Evolutionary conservation across 306 rosid genomes (phyloP).

Genomic region (Lagenaria siceraria): DNA sequence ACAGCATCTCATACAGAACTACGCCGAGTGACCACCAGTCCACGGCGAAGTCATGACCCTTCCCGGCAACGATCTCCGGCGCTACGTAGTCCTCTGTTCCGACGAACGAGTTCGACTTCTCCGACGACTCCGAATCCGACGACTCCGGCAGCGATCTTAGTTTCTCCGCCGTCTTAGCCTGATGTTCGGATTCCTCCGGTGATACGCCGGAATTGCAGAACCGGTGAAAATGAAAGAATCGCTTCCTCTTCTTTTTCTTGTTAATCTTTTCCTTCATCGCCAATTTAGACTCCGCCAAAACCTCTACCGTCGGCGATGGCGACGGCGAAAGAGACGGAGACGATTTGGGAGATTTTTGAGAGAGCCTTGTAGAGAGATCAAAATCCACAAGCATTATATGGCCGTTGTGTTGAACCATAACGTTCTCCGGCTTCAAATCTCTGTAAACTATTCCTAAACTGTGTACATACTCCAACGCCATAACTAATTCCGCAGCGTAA

Average conservation of each 20-base stretch:
- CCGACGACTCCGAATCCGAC: slow-evolving; percentile 34
- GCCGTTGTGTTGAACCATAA: slow-evolving; percentile 73
- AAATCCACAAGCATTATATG: slow-evolving; percentile 93
- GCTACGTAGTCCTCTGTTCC: slow-evolving; percentile 97
- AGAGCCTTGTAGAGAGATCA: slow-evolving; percentile 59
- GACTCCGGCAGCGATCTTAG: background rate
- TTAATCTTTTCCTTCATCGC: background rate
- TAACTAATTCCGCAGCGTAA: slow-evolving; percentile 77
- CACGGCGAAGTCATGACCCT: slow-evolving; percentile 64
- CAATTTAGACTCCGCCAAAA: slow-evolving; percentile 15
- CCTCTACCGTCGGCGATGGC: background rate
- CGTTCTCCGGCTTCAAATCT: slow-evolving; percentile 86
- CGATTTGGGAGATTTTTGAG: slow-evolving; percentile 25
- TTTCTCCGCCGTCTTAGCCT: background rate
- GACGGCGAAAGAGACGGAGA: background rate
- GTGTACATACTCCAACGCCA: slow-evolving; percentile 70
- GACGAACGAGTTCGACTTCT: slow-evolving; percentile 78
- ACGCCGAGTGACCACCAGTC: slow-evolving; percentile 96
- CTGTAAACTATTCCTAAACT: slow-evolving; percentile 64
- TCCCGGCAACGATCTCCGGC: slow-evolving; percentile 61
- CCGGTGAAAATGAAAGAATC: slow-evolving; percentile 16
- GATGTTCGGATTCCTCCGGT: slow-evolving; percentile 14
- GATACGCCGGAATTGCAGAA: slow-evolving; percentile 24
- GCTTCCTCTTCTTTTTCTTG: slow-evolving; percentile 5
- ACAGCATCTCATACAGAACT: slow-evolving; percentile 58